phyloP scores from a whole-genome alignment of 139 green algal genomes.

The Nannochloris sp. region DNA sequence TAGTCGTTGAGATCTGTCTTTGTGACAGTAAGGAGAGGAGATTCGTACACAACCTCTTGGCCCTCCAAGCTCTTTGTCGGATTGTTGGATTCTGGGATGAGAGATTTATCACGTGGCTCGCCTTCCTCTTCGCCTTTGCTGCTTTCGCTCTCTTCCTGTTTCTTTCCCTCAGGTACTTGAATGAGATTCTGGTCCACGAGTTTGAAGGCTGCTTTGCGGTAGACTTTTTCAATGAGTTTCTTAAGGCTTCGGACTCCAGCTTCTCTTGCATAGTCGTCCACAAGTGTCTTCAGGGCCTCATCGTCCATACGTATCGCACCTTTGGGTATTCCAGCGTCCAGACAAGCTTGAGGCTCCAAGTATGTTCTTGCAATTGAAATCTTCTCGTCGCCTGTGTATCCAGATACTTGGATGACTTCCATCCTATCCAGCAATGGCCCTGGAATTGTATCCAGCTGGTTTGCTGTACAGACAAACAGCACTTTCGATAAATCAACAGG shows the following conservation, averaged over 20 bases:
- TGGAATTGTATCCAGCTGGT: slow-evolving; percentile 92
- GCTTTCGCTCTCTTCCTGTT: background rate
- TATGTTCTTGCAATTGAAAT: slow-evolving; percentile 81
- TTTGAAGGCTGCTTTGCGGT: slow-evolving; percentile 82
- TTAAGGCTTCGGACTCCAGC: slow-evolving; percentile 94
- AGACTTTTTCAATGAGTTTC: slow-evolving; percentile 95
- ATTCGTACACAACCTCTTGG: background rate
- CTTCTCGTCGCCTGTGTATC: slow-evolving; percentile 94
- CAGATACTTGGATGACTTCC: slow-evolving; percentile 76
- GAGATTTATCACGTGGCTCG: background rate
- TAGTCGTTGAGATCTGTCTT: slow-evolving; percentile 66
- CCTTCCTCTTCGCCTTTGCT: background rate
- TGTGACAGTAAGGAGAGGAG: slow-evolving; percentile 50
- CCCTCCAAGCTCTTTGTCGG: background rate
- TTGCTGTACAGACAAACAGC: slow-evolving; percentile 95
- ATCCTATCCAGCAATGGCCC: slow-evolving; percentile 91
- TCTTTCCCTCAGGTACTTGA: background rate
- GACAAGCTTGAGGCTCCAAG: slow-evolving; percentile 66
- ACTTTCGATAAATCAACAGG: slow-evolving; percentile 81
- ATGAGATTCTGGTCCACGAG: slow-evolving; percentile 37
- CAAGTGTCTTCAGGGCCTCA: slow-evolving; percentile 63
- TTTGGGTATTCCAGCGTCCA: slow-evolving; percentile 61
- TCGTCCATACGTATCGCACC: slow-evolving; percentile 59
- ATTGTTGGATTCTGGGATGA: background rate
- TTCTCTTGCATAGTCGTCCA: slow-evolving; percentile 81